A percentile compares a stretch with the other conserved stretches of the same genome.
Evolutionary conservation across 73 alveolate species (phyloP).

Genomic region (Tetrahymena thermophila): DNA sequence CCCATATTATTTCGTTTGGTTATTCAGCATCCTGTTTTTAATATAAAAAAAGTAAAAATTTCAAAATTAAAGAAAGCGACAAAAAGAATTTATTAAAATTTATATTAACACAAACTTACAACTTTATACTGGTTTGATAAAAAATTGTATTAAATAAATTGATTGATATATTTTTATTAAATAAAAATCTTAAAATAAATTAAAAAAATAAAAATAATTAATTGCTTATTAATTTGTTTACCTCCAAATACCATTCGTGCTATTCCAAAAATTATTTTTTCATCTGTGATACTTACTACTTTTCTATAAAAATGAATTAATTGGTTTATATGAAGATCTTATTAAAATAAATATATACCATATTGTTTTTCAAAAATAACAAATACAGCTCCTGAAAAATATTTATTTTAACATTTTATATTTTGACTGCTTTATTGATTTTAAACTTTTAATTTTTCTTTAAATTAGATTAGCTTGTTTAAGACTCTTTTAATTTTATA

Average conservation of each 20-base stretch:
- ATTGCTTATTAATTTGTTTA: not conserved
- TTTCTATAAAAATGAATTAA: not conserved
- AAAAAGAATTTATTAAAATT: no score
- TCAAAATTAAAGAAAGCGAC: no score
- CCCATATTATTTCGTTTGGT: not conserved
- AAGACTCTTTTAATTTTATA: not conserved
- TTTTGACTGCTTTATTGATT: not conserved
- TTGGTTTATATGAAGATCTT: not conserved
- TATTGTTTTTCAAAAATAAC: not conserved
- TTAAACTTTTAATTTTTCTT: not conserved
- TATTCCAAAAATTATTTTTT: not conserved
- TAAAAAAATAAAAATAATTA: no score
- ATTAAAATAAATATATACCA: not conserved
- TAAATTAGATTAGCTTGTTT: not conserved
- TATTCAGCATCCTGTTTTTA: not conserved
- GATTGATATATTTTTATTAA: no score
- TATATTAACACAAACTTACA: no score
- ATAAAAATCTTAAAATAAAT: no score
- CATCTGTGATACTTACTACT: not conserved
- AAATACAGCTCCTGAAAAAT: not conserved
- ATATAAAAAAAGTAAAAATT: no score
- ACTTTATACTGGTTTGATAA: no score
- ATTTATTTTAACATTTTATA: not conserved
- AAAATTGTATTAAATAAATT: no score
- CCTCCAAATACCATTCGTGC: not conserved